Conservation (phyloP, 768 basidiomycete genomes). For the Suillus plorans region DNA sequence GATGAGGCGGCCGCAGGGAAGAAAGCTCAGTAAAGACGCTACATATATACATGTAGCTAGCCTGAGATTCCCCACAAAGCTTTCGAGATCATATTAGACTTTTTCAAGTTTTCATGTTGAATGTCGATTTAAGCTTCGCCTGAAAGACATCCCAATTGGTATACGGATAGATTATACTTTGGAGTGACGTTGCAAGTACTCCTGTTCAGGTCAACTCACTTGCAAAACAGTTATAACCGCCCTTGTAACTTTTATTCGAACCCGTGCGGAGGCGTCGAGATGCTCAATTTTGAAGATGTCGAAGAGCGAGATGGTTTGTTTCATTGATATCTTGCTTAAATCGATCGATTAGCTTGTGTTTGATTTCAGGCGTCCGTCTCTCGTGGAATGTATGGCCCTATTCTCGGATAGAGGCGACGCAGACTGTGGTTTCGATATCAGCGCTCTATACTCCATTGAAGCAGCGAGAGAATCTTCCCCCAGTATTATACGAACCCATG, state of each 20-base stretch:
- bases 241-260: neutral
- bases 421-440: slow-evolving; percentile 98
- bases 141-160: slow-evolving; percentile 2
- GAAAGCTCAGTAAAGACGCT: slow-evolving; percentile 32
- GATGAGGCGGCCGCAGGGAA: slow-evolving; percentile 29
- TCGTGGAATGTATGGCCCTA: slow-evolving; percentile 99
- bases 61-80: neutral
- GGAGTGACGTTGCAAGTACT: slow-evolving; percentile 3
- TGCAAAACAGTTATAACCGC: neutral
- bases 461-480: slow-evolving; percentile 89
- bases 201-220: neutral
- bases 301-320: slow-evolving; percentile 91
- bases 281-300: slow-evolving; percentile 93
- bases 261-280: slow-evolving; percentile 21
- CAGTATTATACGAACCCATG: slow-evolving; percentile 96
- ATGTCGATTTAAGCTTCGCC: neutral
- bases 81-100: neutral
- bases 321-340: neutral
- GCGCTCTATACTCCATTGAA: slow-evolving; percentile 96
- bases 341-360: neutral
- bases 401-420: slow-evolving; percentile 95
- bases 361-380: slow-evolving; percentile 76
- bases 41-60: neutral
- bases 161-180: neutral
- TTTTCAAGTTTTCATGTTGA: neutral